These are phyloP conservation scores for Paspalum vaginatum DNA, from an alignment of 176 grass and related monocot species.

Conservation along the genomic window DNA sequence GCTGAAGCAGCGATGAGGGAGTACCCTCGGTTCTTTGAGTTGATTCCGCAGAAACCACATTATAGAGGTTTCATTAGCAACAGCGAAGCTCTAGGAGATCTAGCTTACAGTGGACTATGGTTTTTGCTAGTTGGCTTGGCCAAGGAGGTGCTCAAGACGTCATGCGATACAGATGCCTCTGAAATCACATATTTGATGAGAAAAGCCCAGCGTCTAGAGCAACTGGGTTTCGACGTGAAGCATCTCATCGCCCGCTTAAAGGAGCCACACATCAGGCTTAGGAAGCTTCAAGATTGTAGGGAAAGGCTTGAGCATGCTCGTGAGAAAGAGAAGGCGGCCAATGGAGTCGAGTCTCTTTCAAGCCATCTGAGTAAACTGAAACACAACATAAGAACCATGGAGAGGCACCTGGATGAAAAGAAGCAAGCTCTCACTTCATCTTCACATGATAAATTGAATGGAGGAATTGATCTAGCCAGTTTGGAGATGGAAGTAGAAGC, in stretches of 20 bases:
- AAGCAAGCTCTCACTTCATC: conserved; percentile 34
- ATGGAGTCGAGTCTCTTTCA: conserved; percentile 45
- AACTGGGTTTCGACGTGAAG: conserved; percentile 59
- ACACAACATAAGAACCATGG: conserved; percentile 53
- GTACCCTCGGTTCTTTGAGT: conserved; percentile 58
- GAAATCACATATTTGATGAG: conserved; percentile 51
- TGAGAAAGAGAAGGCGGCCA: conserved; percentile 44
- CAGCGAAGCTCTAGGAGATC: conserved; percentile 38
- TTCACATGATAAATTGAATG: conserved; percentile 12
- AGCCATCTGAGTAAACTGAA: conserved; percentile 53
- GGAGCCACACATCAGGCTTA: conserved; percentile 53
- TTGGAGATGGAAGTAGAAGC: conserved; percentile 63
- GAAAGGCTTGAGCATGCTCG: conserved; percentile 55
- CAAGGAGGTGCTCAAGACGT: conserved; percentile 52
- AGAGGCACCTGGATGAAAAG: conserved; percentile 54
- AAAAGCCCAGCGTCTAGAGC: conserved; percentile 41
- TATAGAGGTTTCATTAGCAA: conserved; percentile 52
- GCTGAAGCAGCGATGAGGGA: conserved; percentile 51
- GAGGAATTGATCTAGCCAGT: conserved; percentile 31
- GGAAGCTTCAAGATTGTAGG: conserved; percentile 47
- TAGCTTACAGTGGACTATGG: conserved; percentile 57
- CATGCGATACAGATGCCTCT: conserved; percentile 50
- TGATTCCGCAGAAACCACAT: conserved; percentile 72
- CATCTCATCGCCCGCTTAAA: conserved; percentile 66
- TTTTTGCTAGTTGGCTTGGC: conserved; percentile 53